These are phyloP conservation scores for Aspergillus vadensis DNA, from an alignment of 2,329 filamentous ascomycete genomes.

Conservation along the genomic window DNA sequence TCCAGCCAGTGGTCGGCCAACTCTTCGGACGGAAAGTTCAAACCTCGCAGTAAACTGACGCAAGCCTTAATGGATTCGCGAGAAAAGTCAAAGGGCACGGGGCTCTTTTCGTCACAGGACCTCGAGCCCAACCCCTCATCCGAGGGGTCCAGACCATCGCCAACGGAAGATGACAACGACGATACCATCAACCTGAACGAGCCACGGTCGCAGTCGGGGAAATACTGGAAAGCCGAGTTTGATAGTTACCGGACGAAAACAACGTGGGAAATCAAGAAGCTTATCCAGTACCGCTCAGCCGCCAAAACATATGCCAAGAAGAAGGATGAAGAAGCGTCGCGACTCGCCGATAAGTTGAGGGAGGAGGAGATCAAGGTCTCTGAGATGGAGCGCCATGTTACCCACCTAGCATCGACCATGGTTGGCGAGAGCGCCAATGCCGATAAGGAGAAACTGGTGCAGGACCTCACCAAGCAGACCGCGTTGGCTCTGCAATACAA, in stretches of 20 bases:
- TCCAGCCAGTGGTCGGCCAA: conserved; percentile 46
- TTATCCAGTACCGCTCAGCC: conserved; percentile 61
- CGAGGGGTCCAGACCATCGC: conserved; percentile 13
- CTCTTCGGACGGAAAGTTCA: conserved; percentile 35
- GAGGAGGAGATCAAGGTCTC: conserved; percentile 51
- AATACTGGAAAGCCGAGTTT: conserved; percentile 65
- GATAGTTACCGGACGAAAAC: conserved; percentile 60
- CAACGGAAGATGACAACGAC: conserved; percentile 42
- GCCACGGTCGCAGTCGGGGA: conserved; percentile 59
- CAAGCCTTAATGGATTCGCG: conserved; percentile 44
- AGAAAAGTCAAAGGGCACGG: conserved; percentile 35
- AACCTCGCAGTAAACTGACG: conserved; percentile 44
- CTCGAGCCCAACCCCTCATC: conserved; percentile 18
- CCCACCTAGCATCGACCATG: conserved; percentile 45
- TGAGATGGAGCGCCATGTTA: conserved; percentile 48
- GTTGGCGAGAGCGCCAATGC: conserved; percentile 31
- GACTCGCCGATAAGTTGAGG: conserved; percentile 55
- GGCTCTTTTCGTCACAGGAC: conserved; percentile 15
- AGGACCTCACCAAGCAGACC: conserved; percentile 47
- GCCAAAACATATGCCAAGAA: conserved; percentile 62
- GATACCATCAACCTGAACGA: conserved; percentile 57
- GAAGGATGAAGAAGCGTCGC: conserved; percentile 58
- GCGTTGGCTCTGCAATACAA: conserved; percentile 49
- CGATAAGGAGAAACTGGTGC: conserved; percentile 45
- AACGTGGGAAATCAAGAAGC: conserved; percentile 61